Evolutionary conservation across 352 stramenopile genomes (phyloP).

Genomic region (Pelagophyceae sp.): DNA sequence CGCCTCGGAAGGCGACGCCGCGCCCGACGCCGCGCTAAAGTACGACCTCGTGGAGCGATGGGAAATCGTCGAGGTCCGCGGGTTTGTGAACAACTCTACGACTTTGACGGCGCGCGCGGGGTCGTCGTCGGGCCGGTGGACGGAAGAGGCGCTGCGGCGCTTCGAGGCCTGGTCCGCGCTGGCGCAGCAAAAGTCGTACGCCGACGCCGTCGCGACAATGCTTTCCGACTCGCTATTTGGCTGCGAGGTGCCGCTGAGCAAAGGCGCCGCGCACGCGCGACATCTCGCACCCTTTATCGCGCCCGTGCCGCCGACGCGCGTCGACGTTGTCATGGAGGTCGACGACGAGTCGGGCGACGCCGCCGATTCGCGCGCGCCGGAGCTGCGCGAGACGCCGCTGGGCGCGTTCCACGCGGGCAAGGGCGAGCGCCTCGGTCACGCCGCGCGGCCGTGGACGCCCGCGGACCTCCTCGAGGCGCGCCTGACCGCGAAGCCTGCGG

Average conservation of each 20-base stretch:
- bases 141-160: background rate
- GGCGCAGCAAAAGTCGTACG: background rate
- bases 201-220: constrained; percentile 5
- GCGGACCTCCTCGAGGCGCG: background rate
- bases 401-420: background rate
- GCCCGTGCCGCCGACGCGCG: constrained; percentile 1
- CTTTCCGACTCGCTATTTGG: constrained; percentile 1
- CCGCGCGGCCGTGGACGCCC: too few relatives aligned
- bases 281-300: background rate
- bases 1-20: background rate
- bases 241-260: background rate
- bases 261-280: background rate
- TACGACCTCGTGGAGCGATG: constrained; percentile 5
- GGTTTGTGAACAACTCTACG: background rate
- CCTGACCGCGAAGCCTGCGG: background rate
- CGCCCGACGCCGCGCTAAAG: background rate
- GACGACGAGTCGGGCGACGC: background rate
- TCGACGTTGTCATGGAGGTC: background rate
- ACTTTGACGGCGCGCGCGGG: background rate
- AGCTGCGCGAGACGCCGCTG: background rate
- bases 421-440: background rate
- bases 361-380: background rate
- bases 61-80: background rate
- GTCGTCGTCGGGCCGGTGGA: background rate
- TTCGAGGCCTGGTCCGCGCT: background rate